These are phyloP conservation scores for Pleodorina starrii DNA, from an alignment of 139 green algal genomes.

Conservation along the genomic window DNA sequence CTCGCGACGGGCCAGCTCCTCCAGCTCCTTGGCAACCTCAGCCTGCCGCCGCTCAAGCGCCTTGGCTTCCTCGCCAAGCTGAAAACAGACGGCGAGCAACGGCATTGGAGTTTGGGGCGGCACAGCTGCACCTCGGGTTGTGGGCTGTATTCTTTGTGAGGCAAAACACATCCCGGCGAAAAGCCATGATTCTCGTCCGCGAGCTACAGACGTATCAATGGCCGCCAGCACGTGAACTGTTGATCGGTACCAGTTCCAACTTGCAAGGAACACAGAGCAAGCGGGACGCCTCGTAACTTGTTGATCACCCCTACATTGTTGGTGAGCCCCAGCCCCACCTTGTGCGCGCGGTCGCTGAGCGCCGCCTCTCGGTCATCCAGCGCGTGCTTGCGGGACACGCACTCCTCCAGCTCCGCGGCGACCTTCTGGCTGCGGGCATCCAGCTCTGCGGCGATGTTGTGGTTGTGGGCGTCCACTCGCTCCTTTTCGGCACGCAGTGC, in stretches of 20 bases:
- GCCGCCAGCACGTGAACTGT: too few species aligned
- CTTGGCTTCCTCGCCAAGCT: slow-evolving; percentile 14
- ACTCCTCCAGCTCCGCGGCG: not conserved
- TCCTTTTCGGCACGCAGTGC: not conserved
- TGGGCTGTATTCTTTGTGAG: too few species aligned
- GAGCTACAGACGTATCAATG: too few species aligned
- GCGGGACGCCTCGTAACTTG: too few species aligned
- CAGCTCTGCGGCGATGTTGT: not conserved
- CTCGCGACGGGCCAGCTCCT: not conserved
- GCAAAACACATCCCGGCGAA: too few species aligned
- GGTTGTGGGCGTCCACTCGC: not conserved
- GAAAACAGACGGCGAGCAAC: not conserved
- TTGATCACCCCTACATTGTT: too few species aligned
- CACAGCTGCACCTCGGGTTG: too few species aligned
- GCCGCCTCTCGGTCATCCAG: slow-evolving; percentile 30
- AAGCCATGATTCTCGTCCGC: too few species aligned
- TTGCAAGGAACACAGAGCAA: too few species aligned
- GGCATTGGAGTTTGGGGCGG: too few species aligned
- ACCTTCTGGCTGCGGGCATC: not conserved
- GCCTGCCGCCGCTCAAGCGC: not conserved
- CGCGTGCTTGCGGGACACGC: slow-evolving; percentile 10
- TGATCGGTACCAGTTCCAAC: too few species aligned
- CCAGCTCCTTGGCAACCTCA: not conserved
- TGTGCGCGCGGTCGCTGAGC: not conserved
- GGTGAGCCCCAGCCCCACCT: too few species aligned